Base-by-base conservation (phyloP, 805 yeast genomes). In the Saccharomycopsis sp. region DNA sequence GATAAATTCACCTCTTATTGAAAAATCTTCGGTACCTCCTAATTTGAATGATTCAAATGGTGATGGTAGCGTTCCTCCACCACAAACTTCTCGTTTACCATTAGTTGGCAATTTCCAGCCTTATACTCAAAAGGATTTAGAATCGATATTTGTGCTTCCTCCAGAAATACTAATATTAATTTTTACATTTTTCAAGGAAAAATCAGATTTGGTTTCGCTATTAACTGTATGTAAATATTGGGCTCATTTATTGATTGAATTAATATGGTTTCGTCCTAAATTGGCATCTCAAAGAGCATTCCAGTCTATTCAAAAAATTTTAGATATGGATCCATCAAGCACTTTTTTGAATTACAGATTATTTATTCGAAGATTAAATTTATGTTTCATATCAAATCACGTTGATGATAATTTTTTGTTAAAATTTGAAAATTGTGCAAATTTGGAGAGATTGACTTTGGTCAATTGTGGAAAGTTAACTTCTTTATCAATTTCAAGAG, bases 251-350 rank as follows among this genome's bases (percentile, higher is more conserved):
- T 78, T 85, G 11, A 78, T 87, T 8, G 95, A 85, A 55, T 70
- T 81, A 34, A 66, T 89, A 24, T 89, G 96, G 94, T 85, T 85
- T 58, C 74, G 97, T 48, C 96, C 97, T 2, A 75, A 75, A 35
- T 70, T 85, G 61, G 75, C 72, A 50, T 68, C 70, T 48, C 70
- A 68, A 38, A 48, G 59, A 2, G 68, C 79, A 2, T 73, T 77
- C 52, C 62, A 62, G 36, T 74, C 74, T 50, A 72, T 88, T 40
- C 66, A 73, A 39, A 64, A 67, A 36, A 76, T 86, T 35, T 72
- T 82, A 72, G 65, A 65, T 36, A 52, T 64, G 36, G 75, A 78
- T 16, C 61, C 68, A 43, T 58, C 51, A 3, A 56, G 62, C 32
- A 78, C 85, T 1, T 71, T 69, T 53, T 82, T 85, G 79, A 77